These are phyloP conservation scores for Linderina pennispora DNA, from an alignment of 192 early-diverging fungal genomes.

Conservation along the genomic window DNA sequence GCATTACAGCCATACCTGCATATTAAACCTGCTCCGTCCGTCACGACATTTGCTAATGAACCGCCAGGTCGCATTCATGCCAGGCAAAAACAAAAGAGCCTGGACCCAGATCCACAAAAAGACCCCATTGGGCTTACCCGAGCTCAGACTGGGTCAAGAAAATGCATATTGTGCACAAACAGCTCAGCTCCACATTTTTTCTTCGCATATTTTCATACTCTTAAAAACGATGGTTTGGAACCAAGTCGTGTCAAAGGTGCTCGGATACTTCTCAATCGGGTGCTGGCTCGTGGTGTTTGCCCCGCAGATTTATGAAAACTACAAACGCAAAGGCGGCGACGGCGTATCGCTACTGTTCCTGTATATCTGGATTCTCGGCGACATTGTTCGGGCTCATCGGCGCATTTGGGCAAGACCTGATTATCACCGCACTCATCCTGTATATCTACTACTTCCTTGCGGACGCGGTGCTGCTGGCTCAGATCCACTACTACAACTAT, in stretches of 20 bases:
- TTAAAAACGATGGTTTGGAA: conserved; percentile 24
- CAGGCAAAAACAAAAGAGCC: no score
- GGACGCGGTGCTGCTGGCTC: conserved; percentile 55
- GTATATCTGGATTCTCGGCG: conserved; percentile 64
- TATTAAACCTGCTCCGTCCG: no score
- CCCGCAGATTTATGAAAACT: conserved; percentile 71
- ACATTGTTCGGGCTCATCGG: conserved; percentile 63
- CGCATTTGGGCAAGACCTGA: conserved; percentile 53
- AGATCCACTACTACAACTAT: conserved; percentile 53
- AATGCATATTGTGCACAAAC: no score
- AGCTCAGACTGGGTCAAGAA: no score
- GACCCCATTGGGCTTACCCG: no score
- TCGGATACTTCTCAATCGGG: conserved; percentile 56
- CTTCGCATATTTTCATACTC: background rate
- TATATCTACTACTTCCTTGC: conserved; percentile 60
- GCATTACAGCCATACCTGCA: no score
- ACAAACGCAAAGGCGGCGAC: conserved; percentile 60
- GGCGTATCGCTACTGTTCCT: conserved; percentile 61
- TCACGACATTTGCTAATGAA: no score
- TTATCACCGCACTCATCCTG: conserved; percentile 60
- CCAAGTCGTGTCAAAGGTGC: conserved; percentile 44
- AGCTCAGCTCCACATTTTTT: no score
- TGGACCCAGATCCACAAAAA: no score
- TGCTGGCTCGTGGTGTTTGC: conserved; percentile 73
- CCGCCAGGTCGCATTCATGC: no score